These are phyloP conservation scores for Basidiobolus meristosporus DNA, from an alignment of 371 early-diverging fungal genomes.

Conservation along the genomic window DNA sequence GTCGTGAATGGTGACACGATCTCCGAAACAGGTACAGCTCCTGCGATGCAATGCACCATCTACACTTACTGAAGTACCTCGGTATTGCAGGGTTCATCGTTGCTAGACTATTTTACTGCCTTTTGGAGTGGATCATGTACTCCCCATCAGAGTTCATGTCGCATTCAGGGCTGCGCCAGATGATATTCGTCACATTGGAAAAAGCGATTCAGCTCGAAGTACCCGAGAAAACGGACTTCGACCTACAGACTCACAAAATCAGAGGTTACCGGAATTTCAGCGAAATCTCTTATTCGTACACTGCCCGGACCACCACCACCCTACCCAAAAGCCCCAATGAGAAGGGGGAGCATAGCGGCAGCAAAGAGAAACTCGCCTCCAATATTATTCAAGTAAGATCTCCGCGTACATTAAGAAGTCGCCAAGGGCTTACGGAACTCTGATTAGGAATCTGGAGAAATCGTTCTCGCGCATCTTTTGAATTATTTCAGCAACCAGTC, in stretches of 20 bases:
- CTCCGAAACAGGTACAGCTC: background rate
- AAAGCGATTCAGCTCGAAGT: too few relatives aligned
- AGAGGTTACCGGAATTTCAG: background rate
- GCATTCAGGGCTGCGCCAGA: slow-evolving; percentile 34
- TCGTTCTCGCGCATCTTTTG: too few relatives aligned
- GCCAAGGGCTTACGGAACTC: too few relatives aligned
- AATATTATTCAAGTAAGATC: too few relatives aligned
- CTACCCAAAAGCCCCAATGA: slow-evolving; percentile 2
- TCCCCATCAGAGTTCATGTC: slow-evolving; percentile 32
- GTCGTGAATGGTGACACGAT: slow-evolving; percentile 6
- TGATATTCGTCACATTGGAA: slow-evolving; percentile 37
- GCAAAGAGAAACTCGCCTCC: too few relatives aligned
- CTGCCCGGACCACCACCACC: slow-evolving; percentile 6
- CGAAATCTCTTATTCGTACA: slow-evolving; percentile 8
- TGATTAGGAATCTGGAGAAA: too few relatives aligned
- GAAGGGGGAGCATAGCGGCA: slow-evolving; percentile 5
- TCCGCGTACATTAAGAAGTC: too few relatives aligned
- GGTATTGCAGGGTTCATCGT: slow-evolving; percentile 22
- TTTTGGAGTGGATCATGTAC: slow-evolving; percentile 61
- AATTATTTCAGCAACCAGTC: too few relatives aligned
- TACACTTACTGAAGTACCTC: background rate
- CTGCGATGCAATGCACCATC: too few relatives aligned
- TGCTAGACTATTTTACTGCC: slow-evolving; percentile 40
- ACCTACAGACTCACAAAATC: background rate
- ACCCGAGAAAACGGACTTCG: slow-evolving; percentile 6